A percentile compares a stretch with the other conserved stretches of the same genome.
phyloP scores from a whole-genome alignment of 2,329 filamentous ascomycete species.

The Ceratocystis papillata region DNA sequence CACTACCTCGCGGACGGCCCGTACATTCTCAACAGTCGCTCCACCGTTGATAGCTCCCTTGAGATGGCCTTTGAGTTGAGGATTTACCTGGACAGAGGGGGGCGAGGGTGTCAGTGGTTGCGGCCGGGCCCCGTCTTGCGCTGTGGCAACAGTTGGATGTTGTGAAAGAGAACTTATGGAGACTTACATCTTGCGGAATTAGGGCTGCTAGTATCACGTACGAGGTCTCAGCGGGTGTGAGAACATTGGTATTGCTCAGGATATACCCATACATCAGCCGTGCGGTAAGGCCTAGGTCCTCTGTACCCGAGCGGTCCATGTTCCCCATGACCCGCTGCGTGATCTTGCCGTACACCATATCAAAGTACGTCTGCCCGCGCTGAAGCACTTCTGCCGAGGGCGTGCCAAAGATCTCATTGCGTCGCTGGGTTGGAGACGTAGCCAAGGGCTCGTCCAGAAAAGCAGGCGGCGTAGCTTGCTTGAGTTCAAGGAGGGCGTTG shows the following conservation, averaged over 20 bases:
- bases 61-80: slow-evolving; percentile 44
- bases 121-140: too few relatives aligned
- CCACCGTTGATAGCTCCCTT: slow-evolving; percentile 42
- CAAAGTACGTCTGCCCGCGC: slow-evolving; percentile 40
- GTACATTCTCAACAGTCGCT: slow-evolving; percentile 39
- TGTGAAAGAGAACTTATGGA: not conserved
- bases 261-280: slow-evolving; percentile 41
- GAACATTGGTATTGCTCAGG: slow-evolving; percentile 38
- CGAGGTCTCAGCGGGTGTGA: slow-evolving; percentile 40
- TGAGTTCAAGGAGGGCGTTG: slow-evolving; percentile 39
- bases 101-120: not conserved
- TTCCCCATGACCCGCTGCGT: slow-evolving; percentile 38
- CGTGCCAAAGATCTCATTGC: slow-evolving; percentile 33
- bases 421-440: slow-evolving; percentile 34
- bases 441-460: slow-evolving; percentile 34
- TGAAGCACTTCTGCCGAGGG: slow-evolving; percentile 32
- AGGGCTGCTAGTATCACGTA: slow-evolving; percentile 42
- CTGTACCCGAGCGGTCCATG: slow-evolving; percentile 40
- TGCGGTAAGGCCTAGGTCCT: slow-evolving; percentile 40
- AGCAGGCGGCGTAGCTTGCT: slow-evolving; percentile 34
- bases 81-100: slow-evolving; percentile 35
- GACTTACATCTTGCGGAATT: slow-evolving; percentile 41
- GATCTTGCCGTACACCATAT: slow-evolving; percentile 42
- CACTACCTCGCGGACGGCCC: slow-evolving; percentile 38
- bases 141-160: slow-evolving; percentile 12